Conservation (phyloP, 1,284 basidiomycete genomes). For the Rhodotorula glutinis region DNA sequence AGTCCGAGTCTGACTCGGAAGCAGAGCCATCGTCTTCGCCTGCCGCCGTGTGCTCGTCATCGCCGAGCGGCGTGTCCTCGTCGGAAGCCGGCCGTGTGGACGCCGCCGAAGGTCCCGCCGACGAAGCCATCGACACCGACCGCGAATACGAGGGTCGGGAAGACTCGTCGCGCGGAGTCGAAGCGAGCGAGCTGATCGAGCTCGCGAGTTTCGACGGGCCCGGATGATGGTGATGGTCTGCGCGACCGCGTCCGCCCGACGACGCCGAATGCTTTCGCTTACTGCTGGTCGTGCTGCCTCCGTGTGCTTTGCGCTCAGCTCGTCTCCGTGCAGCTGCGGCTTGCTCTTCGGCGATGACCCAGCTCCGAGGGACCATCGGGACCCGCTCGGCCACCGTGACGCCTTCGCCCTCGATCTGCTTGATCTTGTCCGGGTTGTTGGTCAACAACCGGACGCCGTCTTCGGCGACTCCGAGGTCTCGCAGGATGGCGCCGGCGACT, state of each 20-base stretch:
- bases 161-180: neutral
- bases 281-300: neutral
- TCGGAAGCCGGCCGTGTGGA: neutral
- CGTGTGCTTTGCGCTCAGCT: neutral
- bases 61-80: neutral
- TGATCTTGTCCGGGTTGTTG: slow-evolving; percentile 97
- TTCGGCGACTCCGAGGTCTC: slow-evolving; percentile 76
- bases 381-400: slow-evolving; percentile 79
- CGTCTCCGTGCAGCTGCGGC: slow-evolving; percentile 24
- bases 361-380: slow-evolving; percentile 89
- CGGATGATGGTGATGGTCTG: too few relatives aligned
- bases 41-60: slow-evolving; percentile 9
- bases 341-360: slow-evolving; percentile 54
- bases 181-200: slow-evolving; percentile 8
- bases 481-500: slow-evolving; percentile 82
- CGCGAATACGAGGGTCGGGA: slow-evolving; percentile 21
- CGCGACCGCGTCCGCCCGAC: slow-evolving; percentile 7
- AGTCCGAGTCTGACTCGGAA: slow-evolving; percentile 44
- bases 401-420: slow-evolving; percentile 79
- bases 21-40: slow-evolving; percentile 46
- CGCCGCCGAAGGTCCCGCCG: neutral
- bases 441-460: slow-evolving; percentile 71
- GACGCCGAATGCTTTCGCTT: slow-evolving; percentile 9
- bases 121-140: slow-evolving; percentile 16
- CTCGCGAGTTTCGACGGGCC: neutral